Conservation (phyloP, 2,329 filamentous ascomycete genomes). For the Didymella keratinophila region DNA sequence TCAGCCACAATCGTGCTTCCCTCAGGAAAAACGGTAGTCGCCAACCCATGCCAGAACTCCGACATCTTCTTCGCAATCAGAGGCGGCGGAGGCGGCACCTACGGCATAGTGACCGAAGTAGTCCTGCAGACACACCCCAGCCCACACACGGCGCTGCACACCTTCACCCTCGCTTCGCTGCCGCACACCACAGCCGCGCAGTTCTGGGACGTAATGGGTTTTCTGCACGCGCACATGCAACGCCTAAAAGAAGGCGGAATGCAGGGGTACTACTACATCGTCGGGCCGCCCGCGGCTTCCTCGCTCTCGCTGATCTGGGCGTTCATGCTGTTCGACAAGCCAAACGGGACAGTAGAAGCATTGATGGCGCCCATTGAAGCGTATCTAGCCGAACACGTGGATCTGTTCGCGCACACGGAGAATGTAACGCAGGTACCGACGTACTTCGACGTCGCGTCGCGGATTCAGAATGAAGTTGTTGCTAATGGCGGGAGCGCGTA, state of each 20-base stretch:
- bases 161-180: slow-evolving; percentile 24
- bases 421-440: slow-evolving; percentile 20
- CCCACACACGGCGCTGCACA: slow-evolving; percentile 41
- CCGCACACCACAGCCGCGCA: slow-evolving; percentile 14
- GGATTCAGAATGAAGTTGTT: slow-evolving; percentile 30
- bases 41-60: slow-evolving; percentile 36
- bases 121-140: slow-evolving; percentile 30
- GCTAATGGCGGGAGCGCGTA: slow-evolving; percentile 31
- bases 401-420: slow-evolving; percentile 26
- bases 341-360: slow-evolving; percentile 27
- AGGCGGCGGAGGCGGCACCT: slow-evolving; percentile 54
- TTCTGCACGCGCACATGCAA: slow-evolving; percentile 34
- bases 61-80: slow-evolving; percentile 54
- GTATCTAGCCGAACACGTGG: slow-evolving; percentile 17
- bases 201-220: slow-evolving; percentile 34
- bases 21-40: slow-evolving; percentile 19
- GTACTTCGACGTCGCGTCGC: slow-evolving; percentile 23
- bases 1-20: slow-evolving; percentile 49
- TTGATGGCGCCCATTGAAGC: slow-evolving; percentile 30
- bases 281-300: slow-evolving; percentile 28
- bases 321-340: slow-evolving; percentile 35
- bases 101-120: slow-evolving; percentile 48
- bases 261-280: slow-evolving; percentile 40
- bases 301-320: slow-evolving; percentile 28
- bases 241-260: slow-evolving; percentile 38